Base-by-base conservation (phyloP, 306 rosid genomes). In the Pterocarpus macrocarpus region DNA sequence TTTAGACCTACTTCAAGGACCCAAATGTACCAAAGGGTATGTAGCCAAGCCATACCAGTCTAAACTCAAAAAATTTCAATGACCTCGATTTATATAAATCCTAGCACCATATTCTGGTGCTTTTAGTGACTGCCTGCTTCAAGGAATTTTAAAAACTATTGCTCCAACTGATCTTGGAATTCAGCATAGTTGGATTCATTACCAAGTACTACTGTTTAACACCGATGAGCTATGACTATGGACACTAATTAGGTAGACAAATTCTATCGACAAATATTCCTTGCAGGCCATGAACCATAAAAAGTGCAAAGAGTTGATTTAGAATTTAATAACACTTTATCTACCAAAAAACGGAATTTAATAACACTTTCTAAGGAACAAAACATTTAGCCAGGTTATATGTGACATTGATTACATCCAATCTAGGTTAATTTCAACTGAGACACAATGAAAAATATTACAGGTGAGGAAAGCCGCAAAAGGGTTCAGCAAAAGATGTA, bases 1-100 rank as follows among this genome's bases (percentile, higher is more conserved):
- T 62, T 62, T 8, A 44, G 59, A 44, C 13, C 69, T 64, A 64
- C 63, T 53, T 64, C 33, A 56, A 57, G n/a, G 79, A 53, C 57
- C 39, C 69, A 64, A 56, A 47, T 65, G 47, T 9, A 56, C 33
- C 14, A 11, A 15, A 28, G 38, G 41, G 75, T 12, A 69, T 53
- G 14, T 16, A 70, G 12, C 45, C 49, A 71, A 65, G 28, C 30
- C 17, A 65, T n/a, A 66, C 50, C 30, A 36, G 30, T 67, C 9
- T 12, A 73, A 71, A 72, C 63, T 39, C 44, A 47, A 65, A 32
- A 64, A 12, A 12, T 13, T 14, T 34, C 15, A 71, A 36, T 15
- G 11, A 56, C 41, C 64, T 41, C 33, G n/a, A 75, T 65, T 65
- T 17, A 67, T 45, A 35, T 44, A 56, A 45, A 41, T 65, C 55